Conservation (phyloP, 2,329 filamentous ascomycete genomes). For the Aureobasidium lini region DNA sequence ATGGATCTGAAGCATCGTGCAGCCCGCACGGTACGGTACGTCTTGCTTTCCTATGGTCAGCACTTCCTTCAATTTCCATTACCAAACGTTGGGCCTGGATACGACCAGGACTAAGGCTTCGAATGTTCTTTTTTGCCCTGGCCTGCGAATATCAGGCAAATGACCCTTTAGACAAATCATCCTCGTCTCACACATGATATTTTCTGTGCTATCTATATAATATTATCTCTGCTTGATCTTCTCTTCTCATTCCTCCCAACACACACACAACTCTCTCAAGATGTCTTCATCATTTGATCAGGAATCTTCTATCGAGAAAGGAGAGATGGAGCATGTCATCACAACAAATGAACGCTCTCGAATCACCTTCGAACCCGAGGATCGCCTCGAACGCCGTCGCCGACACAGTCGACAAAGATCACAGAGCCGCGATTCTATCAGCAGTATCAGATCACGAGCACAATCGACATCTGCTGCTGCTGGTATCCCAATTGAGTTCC, state of each 20-base stretch:
- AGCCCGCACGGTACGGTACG: conserved; percentile 8
- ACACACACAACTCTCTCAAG: background rate
- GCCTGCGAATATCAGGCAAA: background rate
- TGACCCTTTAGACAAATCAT: background rate
- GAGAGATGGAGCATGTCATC: background rate
- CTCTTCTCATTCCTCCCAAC: background rate
- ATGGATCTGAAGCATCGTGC: conserved; percentile 5
- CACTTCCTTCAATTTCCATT: background rate
- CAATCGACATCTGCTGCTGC: conserved; percentile 10
- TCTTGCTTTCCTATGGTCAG: conserved; percentile 4
- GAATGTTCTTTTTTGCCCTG: background rate
- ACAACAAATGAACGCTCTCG: background rate
- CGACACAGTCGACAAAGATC: conserved; percentile 10
- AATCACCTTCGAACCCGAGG: conserved; percentile 14
- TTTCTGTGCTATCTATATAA: background rate
- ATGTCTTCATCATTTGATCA: conserved; percentile 8
- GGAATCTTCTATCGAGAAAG: conserved; percentile 5
- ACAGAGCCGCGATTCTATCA: conserved; percentile 15
- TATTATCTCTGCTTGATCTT: background rate
- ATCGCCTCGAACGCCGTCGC: conserved; percentile 4
- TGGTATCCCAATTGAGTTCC: conserved; percentile 18
- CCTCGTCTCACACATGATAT: background rate
- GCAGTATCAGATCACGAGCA: conserved; percentile 11
- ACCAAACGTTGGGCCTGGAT: conserved; percentile 2
- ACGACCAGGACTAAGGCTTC: background rate